A percentile compares a stretch with the other conserved stretches of the same genome.
phyloP scores from a whole-genome alignment of 202 grass and related monocot species.

The Alloteropsis angusta region DNA sequence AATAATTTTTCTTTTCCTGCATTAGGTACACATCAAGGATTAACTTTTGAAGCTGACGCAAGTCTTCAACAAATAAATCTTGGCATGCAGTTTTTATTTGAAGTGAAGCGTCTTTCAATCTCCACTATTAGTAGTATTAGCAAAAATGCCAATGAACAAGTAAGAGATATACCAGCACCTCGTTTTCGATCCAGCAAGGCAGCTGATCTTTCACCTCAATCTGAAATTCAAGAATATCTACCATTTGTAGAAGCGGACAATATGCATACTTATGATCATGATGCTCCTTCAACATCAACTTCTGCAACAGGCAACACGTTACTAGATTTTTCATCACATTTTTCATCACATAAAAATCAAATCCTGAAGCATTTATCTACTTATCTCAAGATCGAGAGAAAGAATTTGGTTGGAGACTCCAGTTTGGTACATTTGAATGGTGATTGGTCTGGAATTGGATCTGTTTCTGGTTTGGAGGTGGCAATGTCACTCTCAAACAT shows the following conservation, averaged over 20 bases:
- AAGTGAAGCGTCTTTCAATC: constrained; percentile 47
- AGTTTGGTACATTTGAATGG: constrained; percentile 28
- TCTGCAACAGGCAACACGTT: constrained; percentile 22
- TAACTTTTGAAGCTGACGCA: constrained; percentile 46
- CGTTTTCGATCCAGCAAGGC: constrained; percentile 60
- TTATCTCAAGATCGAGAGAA: constrained; percentile 56
- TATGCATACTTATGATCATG: constrained; percentile 10
- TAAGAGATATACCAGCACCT: constrained; percentile 34
- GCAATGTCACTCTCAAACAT: constrained; percentile 49
- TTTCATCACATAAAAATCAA: constrained; percentile 43
- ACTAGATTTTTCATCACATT: constrained; percentile 34
- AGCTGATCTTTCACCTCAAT: constrained; percentile 30
- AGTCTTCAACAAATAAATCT: constrained; percentile 45
- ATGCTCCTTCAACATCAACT: constrained; percentile 42
- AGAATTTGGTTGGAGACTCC: constrained; percentile 27
- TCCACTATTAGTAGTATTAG: constrained; percentile 39
- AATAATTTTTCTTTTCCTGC: constrained; percentile 5
- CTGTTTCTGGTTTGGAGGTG: constrained; percentile 70
- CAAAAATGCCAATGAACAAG: constrained; percentile 35
- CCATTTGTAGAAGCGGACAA: constrained; percentile 25
- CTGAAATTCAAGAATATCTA: constrained; percentile 51
- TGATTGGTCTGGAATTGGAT: constrained; percentile 61
- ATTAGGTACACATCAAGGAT: constrained; percentile 57
- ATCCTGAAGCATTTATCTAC: constrained; percentile 52
- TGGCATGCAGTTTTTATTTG: constrained; percentile 45